These are phyloP conservation scores for Cornus suecica DNA, from an alignment of 148 eudicot genomes.

Conservation along the genomic window DNA sequence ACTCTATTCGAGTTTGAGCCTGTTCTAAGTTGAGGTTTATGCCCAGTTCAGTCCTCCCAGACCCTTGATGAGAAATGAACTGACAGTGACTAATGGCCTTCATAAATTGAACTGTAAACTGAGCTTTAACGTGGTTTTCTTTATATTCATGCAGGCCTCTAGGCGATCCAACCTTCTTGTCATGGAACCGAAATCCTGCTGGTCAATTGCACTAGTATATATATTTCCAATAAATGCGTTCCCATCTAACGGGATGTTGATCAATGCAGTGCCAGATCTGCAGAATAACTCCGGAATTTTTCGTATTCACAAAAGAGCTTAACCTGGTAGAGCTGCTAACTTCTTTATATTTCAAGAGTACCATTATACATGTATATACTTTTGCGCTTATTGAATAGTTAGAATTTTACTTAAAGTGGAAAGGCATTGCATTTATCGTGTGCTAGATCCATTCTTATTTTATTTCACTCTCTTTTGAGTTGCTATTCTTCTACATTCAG, in stretches of 20 bases:
- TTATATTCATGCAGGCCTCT: slow-evolving; percentile 51
- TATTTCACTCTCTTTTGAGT: not conserved
- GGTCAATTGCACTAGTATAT: slow-evolving; percentile 33
- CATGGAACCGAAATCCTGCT: slow-evolving; percentile 64
- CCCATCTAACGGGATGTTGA: not conserved
- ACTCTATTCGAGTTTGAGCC: not conserved
- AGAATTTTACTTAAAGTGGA: not conserved
- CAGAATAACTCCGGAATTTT: not conserved
- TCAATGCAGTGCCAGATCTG: not conserved
- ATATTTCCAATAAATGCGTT: not conserved
- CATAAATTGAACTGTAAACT: not conserved
- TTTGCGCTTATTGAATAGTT: not conserved
- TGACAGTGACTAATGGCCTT: too few species aligned
- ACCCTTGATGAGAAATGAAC: too few species aligned
- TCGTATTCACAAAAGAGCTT: not conserved
- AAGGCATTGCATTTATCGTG: not conserved
- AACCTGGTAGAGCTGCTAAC: not conserved
- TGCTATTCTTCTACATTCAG: not conserved
- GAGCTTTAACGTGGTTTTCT: slow-evolving; percentile 4
- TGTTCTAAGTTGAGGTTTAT: too few species aligned
- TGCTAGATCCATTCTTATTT: not conserved
- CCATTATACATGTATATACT: not conserved
- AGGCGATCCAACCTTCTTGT: slow-evolving; percentile 73
- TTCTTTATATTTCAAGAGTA: not conserved
- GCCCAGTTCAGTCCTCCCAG: too few species aligned